phyloP scores from a whole-genome alignment of 805 yeast genomes.

The Wickerhamomyces canadensis region DNA sequence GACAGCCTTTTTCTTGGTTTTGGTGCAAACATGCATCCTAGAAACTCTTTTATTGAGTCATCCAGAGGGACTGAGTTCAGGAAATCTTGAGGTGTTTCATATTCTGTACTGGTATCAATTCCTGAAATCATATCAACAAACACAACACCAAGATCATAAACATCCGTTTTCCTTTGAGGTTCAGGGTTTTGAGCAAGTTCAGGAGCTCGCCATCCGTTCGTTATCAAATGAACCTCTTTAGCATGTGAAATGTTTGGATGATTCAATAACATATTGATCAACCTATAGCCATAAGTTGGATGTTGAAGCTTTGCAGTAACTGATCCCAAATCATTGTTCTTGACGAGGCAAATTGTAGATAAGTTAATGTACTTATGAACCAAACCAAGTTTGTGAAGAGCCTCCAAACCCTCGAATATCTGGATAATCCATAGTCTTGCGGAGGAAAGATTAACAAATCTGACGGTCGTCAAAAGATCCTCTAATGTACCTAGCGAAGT shows the following conservation, averaged over 20 bases:
- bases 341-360: constrained; percentile 49
- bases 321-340: constrained; percentile 46
- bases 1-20: constrained; percentile 70
- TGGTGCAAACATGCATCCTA: constrained; percentile 57
- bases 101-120: constrained; percentile 45
- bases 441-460: constrained; percentile 59
- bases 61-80: constrained; percentile 42
- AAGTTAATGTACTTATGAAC: constrained; percentile 66
- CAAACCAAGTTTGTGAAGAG: constrained; percentile 78
- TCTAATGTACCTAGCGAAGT: constrained; percentile 51
- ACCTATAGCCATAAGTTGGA: constrained; percentile 51
- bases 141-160: constrained; percentile 87
- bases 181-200: constrained; percentile 44
- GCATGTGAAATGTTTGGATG: constrained; percentile 30
- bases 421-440: constrained; percentile 90
- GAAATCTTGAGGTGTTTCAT: constrained; percentile 59
- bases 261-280: constrained; percentile 34
- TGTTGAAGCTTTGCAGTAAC: constrained; percentile 54
- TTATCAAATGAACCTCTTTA: constrained; percentile 16
- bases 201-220: constrained; percentile 69
- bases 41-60: constrained; percentile 58
- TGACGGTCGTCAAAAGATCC: constrained; percentile 63
- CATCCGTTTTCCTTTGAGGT: constrained; percentile 78
- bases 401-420: constrained; percentile 77
- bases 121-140: constrained; percentile 66